These are phyloP conservation scores for Tylopilus intermedius DNA, from an alignment of 768 basidiomycete genomes.

Conservation along the genomic window DNA sequence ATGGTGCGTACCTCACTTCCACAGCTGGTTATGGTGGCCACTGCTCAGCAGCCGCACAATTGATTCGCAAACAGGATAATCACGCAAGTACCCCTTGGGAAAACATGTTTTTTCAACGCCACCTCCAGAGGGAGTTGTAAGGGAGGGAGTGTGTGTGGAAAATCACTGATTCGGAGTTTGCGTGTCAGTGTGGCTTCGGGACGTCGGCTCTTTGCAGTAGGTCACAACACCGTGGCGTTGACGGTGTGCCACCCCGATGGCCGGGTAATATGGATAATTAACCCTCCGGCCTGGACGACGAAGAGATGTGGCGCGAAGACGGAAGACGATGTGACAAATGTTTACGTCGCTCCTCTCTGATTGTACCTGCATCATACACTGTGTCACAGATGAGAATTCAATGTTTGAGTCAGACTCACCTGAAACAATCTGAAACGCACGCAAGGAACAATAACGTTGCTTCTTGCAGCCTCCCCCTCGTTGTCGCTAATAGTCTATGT, in stretches of 20 bases:
- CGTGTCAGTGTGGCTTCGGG: background rate
- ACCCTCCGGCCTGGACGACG: background rate
- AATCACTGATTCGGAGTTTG: background rate
- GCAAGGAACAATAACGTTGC: background rate
- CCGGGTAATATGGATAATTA: background rate
- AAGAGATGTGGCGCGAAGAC: background rate
- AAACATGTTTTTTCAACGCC: slow-evolving; percentile 3
- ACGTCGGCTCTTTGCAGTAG: background rate
- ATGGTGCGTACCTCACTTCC: background rate
- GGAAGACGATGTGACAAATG: background rate
- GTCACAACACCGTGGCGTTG: background rate
- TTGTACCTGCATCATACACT: background rate
- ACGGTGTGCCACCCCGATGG: background rate
- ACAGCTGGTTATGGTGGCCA: background rate
- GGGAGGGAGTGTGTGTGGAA: background rate
- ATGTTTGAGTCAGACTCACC: background rate
- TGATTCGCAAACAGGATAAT: slow-evolving; percentile 1
- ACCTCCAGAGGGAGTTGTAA: background rate
- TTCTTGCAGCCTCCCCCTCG: background rate
- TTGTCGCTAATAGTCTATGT: background rate
- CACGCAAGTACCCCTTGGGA: background rate
- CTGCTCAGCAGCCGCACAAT: background rate
- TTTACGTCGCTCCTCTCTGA: background rate
- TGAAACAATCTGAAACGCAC: background rate
- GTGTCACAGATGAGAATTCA: background rate